Evolutionary conservation across 2,329 filamentous ascomycete genomes (phyloP), one percentile per base, ranked within the genome.

Genomic region (Penicillium palitans): DNA sequence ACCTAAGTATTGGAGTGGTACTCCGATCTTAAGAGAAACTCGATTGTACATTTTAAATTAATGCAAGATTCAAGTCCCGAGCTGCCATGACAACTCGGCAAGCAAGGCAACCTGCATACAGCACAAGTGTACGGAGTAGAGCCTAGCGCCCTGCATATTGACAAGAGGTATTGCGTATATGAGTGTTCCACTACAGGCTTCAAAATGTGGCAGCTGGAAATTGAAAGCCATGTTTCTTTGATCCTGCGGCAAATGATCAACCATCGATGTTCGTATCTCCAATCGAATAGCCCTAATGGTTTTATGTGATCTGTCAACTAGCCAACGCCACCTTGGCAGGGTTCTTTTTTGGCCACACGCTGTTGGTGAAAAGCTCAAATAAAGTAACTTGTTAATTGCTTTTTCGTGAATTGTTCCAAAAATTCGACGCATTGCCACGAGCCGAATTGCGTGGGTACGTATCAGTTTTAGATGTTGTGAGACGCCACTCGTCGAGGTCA

Each of bases 21-120:
- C 3, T 24, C 8, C 2, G 5, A 33, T 17, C 7, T 24, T 33
- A 33, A 24, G 4, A 47, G 2, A n/a, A 24, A 35, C 9, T 24
- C 17, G 29, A 35, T n/a, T 24, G 2, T 3, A n/a, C 5, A 15
- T 47, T 24, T 1, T 40, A 13, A 5, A 31, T 29, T 4, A 19
- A 31, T 8, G 8, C 17, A 33, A 19, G 6, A 17, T 27, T 13
- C 4, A 31, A 35, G 7, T 29, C 17, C 4, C 17, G 9, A 44
- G 33, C 35, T 47, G 27, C 35, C 29, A 33, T 53, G 44, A n/a
- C 19, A 47, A 46, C 42, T 31, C 25, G 25, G 41, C 27, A 48
- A 46, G 21, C 41, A 29, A 53, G 41, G 55, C 17, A 57, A 15
- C 21, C 21, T 42, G 29, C 46, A 49, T 55, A 17, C 37, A 50